phyloP scores from a whole-genome alignment of 106 monocot species.

The Platanthera guangdongensis region DNA sequence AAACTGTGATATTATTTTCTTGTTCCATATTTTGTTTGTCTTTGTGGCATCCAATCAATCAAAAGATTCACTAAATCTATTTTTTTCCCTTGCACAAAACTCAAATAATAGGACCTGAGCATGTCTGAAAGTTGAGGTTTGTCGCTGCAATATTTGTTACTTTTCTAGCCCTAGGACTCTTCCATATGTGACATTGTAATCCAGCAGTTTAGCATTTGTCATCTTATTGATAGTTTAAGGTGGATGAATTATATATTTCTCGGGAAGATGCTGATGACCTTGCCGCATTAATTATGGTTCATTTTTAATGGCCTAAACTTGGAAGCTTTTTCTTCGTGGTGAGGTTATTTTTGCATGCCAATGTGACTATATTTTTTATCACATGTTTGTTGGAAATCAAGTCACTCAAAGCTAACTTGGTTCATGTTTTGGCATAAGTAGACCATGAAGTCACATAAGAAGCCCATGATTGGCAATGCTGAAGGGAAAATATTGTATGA shows the following conservation, averaged over 20 bases:
- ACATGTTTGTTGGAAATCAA: no score
- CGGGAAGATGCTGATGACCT: not conserved
- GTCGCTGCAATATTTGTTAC: not conserved
- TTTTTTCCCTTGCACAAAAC: not conserved
- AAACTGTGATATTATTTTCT: not conserved
- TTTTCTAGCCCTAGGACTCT: not conserved
- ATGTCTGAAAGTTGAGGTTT: not conserved
- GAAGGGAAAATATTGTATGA: no score
- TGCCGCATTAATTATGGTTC: not conserved
- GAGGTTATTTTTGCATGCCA: no score
- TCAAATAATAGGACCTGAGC: not conserved
- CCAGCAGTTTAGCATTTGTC: not conserved
- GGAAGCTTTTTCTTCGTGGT: no score
- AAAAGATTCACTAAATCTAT: not conserved
- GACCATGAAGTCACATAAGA: no score
- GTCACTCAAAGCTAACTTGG: no score
- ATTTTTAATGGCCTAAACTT: no score
- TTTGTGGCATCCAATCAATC: not conserved
- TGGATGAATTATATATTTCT: not conserved
- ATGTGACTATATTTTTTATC: no score
- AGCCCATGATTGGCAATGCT: no score
- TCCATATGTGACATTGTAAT: not conserved
- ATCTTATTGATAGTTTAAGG: not conserved
- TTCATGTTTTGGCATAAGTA: no score
- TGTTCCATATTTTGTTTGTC: not conserved